phyloP scores from a whole-genome alignment of 257 asterid species.

The Eucommia ulmoides region DNA sequence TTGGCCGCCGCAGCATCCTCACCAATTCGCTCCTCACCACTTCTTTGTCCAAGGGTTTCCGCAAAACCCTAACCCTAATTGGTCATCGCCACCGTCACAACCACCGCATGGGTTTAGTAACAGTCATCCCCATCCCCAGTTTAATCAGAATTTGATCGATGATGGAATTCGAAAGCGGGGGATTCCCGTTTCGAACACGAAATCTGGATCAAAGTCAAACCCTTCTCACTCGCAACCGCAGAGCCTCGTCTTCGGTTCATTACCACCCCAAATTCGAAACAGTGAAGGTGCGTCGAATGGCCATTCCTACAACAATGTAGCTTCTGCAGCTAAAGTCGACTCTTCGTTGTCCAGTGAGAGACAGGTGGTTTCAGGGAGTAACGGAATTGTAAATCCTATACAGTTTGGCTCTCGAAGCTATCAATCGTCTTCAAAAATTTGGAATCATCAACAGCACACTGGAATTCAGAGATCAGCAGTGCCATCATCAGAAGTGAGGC shows the following conservation, averaged over 20 bases:
- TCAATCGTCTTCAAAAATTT: conserved; percentile 15
- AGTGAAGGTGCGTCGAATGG: conserved; percentile 12
- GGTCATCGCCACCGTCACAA: neutral
- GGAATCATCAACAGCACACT: conserved; percentile 1
- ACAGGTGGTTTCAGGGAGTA: conserved; percentile 11
- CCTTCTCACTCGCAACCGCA: conserved; percentile 24
- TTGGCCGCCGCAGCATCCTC: neutral
- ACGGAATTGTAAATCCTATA: conserved; percentile 17
- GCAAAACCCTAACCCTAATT: conserved; percentile 12
- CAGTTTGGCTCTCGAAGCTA: conserved; percentile 17
- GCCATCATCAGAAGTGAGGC: conserved; percentile 13
- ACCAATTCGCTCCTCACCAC: neutral
- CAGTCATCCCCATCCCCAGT: conserved; percentile 24
- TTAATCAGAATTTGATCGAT: conserved; percentile 6
- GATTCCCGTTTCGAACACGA: conserved; percentile 13
- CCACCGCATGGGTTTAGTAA: conserved; percentile 25
- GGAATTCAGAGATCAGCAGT: conserved; percentile 1
- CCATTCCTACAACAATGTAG: conserved; percentile 12
- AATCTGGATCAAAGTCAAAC: conserved; percentile 8
- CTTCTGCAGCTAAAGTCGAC: conserved; percentile 12
- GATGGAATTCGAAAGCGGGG: conserved; percentile 22
- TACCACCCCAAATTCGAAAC: conserved; percentile 15
- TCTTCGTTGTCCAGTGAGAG: conserved; percentile 11
- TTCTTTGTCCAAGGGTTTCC: neutral
- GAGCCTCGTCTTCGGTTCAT: conserved; percentile 48